These are phyloP conservation scores for Glycyrrhiza uralensis DNA, from an alignment of 306 rosid species.

Conservation along the genomic window DNA sequence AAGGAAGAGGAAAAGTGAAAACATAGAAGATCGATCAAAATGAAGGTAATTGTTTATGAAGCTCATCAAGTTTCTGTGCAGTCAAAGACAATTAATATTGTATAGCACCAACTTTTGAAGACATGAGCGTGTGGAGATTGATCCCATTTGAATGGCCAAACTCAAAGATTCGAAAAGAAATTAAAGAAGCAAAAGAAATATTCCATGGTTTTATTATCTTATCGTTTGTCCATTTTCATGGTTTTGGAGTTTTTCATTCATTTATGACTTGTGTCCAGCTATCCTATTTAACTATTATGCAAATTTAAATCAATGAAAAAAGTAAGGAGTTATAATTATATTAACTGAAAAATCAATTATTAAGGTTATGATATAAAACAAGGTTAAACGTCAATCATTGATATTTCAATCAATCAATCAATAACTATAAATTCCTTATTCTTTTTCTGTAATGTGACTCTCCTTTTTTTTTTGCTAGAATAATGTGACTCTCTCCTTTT, in stretches of 20 bases:
- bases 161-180: slow-evolving; percentile 20
- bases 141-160: slow-evolving; percentile 42
- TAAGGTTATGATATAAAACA: too few species aligned
- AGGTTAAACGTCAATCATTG: too few species aligned
- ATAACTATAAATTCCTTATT: too few species aligned
- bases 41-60: slow-evolving; percentile 7
- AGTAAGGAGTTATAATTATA: too few species aligned
- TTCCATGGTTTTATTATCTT: neutral
- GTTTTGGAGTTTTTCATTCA: neutral
- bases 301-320: too few species aligned
- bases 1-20: neutral
- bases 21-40: neutral
- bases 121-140: slow-evolving; percentile 8
- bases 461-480: too few species aligned
- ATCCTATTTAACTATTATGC: neutral
- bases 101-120: slow-evolving; percentile 11
- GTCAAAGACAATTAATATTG: slow-evolving; percentile 26
- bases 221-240: neutral
- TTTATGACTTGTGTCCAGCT: neutral
- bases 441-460: too few species aligned
- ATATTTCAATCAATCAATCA: too few species aligned
- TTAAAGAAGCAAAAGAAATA: slow-evolving; percentile 26
- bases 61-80: slow-evolving; percentile 5
- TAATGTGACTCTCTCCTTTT: too few species aligned
- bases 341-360: too few species aligned